These are phyloP conservation scores for Metarhizium guizhouense DNA, from an alignment of 2,329 filamentous ascomycete genomes.

Conservation along the genomic window DNA sequence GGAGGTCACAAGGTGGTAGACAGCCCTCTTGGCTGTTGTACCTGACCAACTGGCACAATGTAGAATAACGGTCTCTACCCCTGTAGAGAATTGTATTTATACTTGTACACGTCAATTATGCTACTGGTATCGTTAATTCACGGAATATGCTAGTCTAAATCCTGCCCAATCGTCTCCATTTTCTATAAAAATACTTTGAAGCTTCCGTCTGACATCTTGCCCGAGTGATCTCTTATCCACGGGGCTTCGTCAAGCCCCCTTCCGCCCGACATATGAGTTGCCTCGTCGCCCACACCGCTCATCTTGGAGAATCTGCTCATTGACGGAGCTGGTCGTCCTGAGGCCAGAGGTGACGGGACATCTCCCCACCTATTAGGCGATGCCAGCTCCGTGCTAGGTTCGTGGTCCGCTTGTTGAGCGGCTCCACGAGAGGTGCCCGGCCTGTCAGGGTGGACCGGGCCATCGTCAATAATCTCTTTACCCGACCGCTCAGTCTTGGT, in stretches of 20 bases:
- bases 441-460: slow-evolving; percentile 30
- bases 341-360: slow-evolving; percentile 3
- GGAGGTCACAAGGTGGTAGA: too few species aligned
- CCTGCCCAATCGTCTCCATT: background rate
- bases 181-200: slow-evolving; percentile 15
- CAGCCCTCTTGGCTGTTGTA: too few species aligned
- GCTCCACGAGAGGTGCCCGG: slow-evolving; percentile 14
- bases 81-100: background rate
- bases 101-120: background rate
- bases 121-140: slow-evolving; percentile 5
- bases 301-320: slow-evolving; percentile 2
- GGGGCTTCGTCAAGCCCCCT: slow-evolving; percentile 1
- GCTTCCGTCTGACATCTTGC: slow-evolving; percentile 15
- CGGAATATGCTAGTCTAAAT: background rate
- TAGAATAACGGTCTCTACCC: slow-evolving; percentile 28
- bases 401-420: slow-evolving; percentile 4
- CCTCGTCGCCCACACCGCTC: slow-evolving; percentile 4
- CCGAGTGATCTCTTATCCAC: slow-evolving; percentile 13
- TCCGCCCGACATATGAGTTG: slow-evolving; percentile 9
- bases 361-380: slow-evolving; percentile 8
- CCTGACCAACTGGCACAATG: too few species aligned
- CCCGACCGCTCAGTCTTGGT: slow-evolving; percentile 23
- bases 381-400: slow-evolving; percentile 7
- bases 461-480: slow-evolving; percentile 23
- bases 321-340: slow-evolving; percentile 5